Conservation (phyloP, 768 basidiomycete genomes). For the Fibroporia radiculosa region DNA sequence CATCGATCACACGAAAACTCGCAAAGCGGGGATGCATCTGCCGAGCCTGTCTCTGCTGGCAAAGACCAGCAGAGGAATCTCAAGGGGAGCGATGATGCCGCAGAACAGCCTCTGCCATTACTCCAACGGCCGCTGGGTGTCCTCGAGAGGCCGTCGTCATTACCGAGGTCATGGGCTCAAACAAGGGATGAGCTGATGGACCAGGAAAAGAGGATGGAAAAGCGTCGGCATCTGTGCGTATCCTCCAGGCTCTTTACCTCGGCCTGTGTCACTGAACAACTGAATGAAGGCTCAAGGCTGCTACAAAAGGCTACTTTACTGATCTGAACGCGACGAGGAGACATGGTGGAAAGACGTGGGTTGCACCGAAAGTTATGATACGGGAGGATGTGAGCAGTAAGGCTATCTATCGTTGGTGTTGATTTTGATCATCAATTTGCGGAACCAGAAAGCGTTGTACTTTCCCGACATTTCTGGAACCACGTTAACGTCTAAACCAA, state of each 20-base stretch:
- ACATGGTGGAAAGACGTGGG: slow-evolving; percentile 92
- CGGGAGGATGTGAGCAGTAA: slow-evolving; percentile 70
- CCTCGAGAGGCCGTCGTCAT: slow-evolving; percentile 54
- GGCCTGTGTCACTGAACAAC: not conserved
- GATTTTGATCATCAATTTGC: not conserved
- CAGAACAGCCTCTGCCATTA: slow-evolving; percentile 18
- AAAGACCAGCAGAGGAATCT: too few species aligned
- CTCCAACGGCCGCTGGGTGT: slow-evolving; percentile 74
- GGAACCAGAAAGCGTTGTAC: slow-evolving; percentile 81
- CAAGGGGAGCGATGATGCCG: not conserved
- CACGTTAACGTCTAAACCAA: slow-evolving; percentile 44
- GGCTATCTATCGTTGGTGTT: not conserved
- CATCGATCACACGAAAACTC: too few species aligned
- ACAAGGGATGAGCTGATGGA: slow-evolving; percentile 64
- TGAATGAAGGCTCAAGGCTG: slow-evolving; percentile 46
- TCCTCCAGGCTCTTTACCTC: not conserved
- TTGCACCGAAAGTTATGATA: slow-evolving; percentile 83
- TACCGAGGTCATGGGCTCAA: slow-evolving; percentile 49
- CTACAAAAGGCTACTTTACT: slow-evolving; percentile 79
- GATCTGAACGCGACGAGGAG: slow-evolving; percentile 75
- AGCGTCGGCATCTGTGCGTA: slow-evolving; percentile 53
- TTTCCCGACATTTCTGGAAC: slow-evolving; percentile 82
- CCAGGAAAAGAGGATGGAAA: slow-evolving; percentile 58
- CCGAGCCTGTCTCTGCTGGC: too few species aligned
- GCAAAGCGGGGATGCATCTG: too few species aligned